Percentiles rank a stretch among this genome's conserved stretches.
Conservation (phyloP, 1,284 basidiomycete genomes). For the Mycena citricolor region DNA sequence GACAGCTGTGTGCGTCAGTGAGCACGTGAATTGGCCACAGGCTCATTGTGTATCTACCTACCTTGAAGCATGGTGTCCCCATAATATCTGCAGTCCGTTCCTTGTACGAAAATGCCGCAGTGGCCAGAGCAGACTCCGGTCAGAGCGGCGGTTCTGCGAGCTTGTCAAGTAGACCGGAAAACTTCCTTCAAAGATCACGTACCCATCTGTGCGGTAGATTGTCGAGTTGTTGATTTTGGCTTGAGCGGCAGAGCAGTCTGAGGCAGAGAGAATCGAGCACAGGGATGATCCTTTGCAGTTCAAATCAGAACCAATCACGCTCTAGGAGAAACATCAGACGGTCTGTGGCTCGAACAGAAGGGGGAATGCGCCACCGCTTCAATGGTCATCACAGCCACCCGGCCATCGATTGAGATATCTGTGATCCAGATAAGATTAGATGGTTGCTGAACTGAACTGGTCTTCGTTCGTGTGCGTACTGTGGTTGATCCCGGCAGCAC, state of each 20-base stretch:
- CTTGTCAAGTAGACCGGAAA: background rate
- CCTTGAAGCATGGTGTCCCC: conserved; percentile 8
- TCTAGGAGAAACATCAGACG: background rate
- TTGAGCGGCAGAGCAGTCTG: conserved; percentile 16
- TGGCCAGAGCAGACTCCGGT: conserved; percentile 19
- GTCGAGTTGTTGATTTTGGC: conserved; percentile 10
- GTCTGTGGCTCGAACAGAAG: background rate
- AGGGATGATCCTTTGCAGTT: conserved; percentile 19
- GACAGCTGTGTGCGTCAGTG: no score
- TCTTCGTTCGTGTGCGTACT: conserved; percentile 3
- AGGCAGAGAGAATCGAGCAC: conserved; percentile 4
- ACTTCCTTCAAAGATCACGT: no score
- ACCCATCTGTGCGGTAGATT: conserved; percentile 18
- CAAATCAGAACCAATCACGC: conserved; percentile 7
- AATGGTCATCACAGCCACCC: conserved; percentile 13
- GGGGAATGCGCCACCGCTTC: background rate
- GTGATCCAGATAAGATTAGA: background rate
- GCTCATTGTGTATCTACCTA: no score
- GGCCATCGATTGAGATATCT: conserved; percentile 18
- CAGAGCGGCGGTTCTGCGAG: conserved; percentile 4
- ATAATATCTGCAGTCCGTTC: conserved; percentile 14
- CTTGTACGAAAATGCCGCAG: conserved; percentile 19
- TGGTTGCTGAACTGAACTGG: background rate
- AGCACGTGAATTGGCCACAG: no score
- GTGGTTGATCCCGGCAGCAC: conserved; percentile 16